Evolutionary conservation across 441 rosid genomes (phyloP).

Genomic region (Adansonia gregorii): DNA sequence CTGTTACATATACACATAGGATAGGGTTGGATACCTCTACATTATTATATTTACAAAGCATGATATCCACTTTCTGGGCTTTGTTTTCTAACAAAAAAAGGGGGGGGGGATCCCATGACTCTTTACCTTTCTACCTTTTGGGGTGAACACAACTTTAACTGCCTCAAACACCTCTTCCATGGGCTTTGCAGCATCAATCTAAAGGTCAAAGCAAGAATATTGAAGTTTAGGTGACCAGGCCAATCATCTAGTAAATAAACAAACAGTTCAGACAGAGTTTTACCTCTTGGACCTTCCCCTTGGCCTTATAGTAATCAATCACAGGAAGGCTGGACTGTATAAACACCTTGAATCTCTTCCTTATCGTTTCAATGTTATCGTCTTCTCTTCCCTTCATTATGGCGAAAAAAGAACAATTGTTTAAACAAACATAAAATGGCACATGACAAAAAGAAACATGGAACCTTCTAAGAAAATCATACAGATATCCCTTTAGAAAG

Average conservation of each 20-base stretch:
- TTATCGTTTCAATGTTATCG: conserved; percentile 85
- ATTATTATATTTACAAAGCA: not conserved
- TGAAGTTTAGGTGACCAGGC: conserved; percentile 18
- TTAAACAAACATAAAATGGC: not conserved
- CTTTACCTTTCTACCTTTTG: conserved; percentile 58
- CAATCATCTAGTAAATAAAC: conserved; percentile 9
- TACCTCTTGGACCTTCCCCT: conserved; percentile 87
- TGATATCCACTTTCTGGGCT: conserved; percentile 8
- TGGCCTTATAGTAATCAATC: conserved; percentile 59
- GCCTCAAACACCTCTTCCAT: conserved; percentile 72
- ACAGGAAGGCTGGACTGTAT: conserved; percentile 83
- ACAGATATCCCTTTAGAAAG: not conserved
- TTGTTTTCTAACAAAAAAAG: not conserved
- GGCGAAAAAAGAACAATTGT: conserved; percentile 8
- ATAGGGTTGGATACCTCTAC: not conserved
- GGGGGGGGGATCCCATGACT: conserved; percentile 15
- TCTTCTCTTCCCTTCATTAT: conserved; percentile 83
- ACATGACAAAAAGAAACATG: not conserved
- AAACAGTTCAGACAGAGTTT: conserved; percentile 22
- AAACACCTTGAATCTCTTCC: conserved; percentile 84
- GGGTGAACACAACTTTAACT: conserved; percentile 61
- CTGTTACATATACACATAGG: not conserved
- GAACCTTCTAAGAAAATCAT: not conserved
- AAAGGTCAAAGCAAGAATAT: conserved; percentile 25
- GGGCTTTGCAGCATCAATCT: conserved; percentile 87